Percentiles rank a stretch among this genome's conserved stretches.
phyloP scores from a whole-genome alignment of 371 early-diverging fungal genomes.

The Smittium culicis region DNA sequence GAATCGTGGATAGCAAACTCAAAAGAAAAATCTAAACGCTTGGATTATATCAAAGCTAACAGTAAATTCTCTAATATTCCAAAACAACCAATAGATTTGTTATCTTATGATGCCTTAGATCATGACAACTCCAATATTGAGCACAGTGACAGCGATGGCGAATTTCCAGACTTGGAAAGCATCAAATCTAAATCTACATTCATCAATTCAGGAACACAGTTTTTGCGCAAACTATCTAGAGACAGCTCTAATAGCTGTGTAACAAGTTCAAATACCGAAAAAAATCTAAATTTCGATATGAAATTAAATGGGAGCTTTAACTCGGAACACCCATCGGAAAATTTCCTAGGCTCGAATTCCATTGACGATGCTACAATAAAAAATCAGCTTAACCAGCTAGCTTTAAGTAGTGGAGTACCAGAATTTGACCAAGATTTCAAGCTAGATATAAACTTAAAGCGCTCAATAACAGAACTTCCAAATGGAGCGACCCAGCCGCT shows the following conservation, averaged over 20 bases:
- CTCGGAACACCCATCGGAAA: background rate
- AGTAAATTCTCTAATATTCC: background rate
- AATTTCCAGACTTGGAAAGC: slow-evolving; percentile 24
- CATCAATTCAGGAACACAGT: background rate
- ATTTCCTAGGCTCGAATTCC: background rate
- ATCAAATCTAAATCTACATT: background rate
- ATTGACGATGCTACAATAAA: background rate
- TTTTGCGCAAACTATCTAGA: background rate
- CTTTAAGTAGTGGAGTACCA: slow-evolving; percentile 16
- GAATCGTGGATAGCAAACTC: slow-evolving; percentile 34
- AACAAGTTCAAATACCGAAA: background rate
- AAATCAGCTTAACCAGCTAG: slow-evolving; percentile 19
- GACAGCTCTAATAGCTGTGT: background rate
- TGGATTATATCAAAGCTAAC: background rate
- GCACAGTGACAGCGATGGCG: slow-evolving; percentile 34
- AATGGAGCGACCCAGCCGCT: slow-evolving; percentile 28
- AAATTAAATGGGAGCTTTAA: too few species aligned
- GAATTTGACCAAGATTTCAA: slow-evolving; percentile 16
- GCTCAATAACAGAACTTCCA: slow-evolving; percentile 18
- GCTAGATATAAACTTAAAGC: slow-evolving; percentile 24
- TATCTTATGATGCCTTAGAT: slow-evolving; percentile 18
- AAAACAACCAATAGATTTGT: slow-evolving; percentile 13
- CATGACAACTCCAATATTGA: slow-evolving; percentile 12
- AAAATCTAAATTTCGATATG: background rate
- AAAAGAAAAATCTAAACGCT: slow-evolving; percentile 11